These are phyloP conservation scores for Penicillium steckii DNA, from an alignment of 495 filamentous ascomycete species.

Conservation along the genomic window DNA sequence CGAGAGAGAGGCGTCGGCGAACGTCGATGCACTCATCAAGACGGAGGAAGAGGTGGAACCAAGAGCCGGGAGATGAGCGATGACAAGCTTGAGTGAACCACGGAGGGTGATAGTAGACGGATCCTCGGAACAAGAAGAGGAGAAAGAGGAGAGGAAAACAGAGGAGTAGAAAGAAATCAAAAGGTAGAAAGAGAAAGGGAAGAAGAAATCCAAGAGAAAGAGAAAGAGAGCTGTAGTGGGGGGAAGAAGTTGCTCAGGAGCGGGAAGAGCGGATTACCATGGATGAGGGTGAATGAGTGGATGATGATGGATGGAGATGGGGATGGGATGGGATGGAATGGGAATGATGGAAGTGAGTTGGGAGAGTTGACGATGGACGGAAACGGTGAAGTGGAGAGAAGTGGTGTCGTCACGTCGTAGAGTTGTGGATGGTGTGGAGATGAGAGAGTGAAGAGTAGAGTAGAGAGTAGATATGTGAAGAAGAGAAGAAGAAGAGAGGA, in stretches of 20 bases:
- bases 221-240: background rate
- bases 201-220: conserved; percentile 4
- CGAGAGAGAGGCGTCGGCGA: conserved; percentile 44
- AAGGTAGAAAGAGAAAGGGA: conserved; percentile 5
- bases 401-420: too few species aligned
- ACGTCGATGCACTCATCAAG: conserved; percentile 51
- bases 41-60: conserved; percentile 32
- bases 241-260: background rate
- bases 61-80: conserved; percentile 16
- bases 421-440: background rate
- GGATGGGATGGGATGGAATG: too few species aligned
- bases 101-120: conserved; percentile 1
- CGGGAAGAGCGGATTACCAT: background rate
- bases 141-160: conserved; percentile 6
- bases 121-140: background rate
- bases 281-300: background rate
- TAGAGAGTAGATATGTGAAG: background rate
- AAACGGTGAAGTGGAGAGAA: background rate
- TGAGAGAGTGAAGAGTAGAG: background rate
- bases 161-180: background rate
- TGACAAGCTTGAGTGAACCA: conserved; percentile 3
- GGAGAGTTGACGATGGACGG: background rate
- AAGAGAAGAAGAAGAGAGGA: background rate
- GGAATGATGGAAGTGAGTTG: too few species aligned
- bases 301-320: too few species aligned